Conservation (phyloP, 2,329 filamentous ascomycete genomes). For the Chaetomium sp. region DNA sequence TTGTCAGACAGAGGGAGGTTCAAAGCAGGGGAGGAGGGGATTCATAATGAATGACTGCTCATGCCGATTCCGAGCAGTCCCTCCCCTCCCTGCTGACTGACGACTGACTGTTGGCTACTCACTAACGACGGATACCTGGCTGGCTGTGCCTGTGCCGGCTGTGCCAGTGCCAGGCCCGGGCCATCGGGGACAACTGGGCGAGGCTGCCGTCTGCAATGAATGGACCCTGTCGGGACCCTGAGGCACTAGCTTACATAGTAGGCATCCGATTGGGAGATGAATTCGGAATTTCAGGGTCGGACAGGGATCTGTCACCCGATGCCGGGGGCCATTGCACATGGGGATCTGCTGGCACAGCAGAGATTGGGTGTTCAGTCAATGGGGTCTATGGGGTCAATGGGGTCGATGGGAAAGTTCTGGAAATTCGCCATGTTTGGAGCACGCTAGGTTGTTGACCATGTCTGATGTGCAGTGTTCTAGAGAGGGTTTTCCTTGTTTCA, state of each 20-base stretch:
- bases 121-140: too few species aligned
- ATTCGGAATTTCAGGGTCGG: not conserved
- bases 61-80: not conserved
- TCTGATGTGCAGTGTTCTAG: conserved; percentile 9
- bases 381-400: too few species aligned
- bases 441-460: conserved; percentile 8
- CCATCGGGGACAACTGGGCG: too few species aligned
- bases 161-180: not conserved
- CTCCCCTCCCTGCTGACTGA: too few species aligned
- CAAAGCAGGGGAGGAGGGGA: not conserved
- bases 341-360: not conserved
- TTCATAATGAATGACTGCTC: not conserved
- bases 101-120: conserved; percentile 1
- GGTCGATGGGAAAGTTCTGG: not conserved
- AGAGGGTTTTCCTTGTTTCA: not conserved
- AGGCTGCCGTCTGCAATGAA: not conserved
- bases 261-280: conserved; percentile 17
- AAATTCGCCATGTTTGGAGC: not conserved
- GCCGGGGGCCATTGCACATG: not conserved
- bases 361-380: not conserved
- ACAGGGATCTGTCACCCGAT: conserved; percentile 10
- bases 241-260: not conserved
- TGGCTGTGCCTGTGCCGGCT: conserved; percentile 6
- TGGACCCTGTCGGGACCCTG: not conserved
- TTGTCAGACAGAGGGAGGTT: not conserved